Percentiles rank a stretch among this genome's conserved stretches.
phyloP scores from a whole-genome alignment of 1,284 basidiomycete species.

The Cryptococcus floricola region DNA sequence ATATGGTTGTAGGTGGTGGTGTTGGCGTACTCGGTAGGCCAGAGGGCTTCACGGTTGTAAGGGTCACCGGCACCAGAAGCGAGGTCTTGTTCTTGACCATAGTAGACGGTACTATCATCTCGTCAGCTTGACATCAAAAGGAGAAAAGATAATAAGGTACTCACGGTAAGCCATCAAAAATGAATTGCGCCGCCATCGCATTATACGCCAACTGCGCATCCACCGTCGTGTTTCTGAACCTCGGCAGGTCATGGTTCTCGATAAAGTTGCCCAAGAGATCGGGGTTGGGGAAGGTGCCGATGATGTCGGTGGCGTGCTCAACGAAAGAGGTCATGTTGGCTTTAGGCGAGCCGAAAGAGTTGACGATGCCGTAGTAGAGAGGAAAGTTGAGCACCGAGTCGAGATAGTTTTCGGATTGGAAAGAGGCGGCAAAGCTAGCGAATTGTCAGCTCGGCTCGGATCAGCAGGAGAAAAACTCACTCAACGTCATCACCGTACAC shows the following conservation, averaged over 20 bases:
- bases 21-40: conserved; percentile 57
- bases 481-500: conserved; percentile 61
- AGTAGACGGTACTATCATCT: conserved; percentile 50
- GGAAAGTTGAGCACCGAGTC: conserved; percentile 57
- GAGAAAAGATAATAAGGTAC: no score
- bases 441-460: neutral
- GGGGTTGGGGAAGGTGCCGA: conserved; percentile 53
- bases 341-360: conserved; percentile 58
- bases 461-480: no score
- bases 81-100: conserved; percentile 70
- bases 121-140: no score
- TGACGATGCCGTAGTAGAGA: conserved; percentile 61
- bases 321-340: conserved; percentile 62
- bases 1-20: conserved; percentile 61
- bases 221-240: conserved; percentile 61
- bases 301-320: conserved; percentile 57
- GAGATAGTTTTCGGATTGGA: conserved; percentile 41
- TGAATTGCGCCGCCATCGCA: conserved; percentile 63
- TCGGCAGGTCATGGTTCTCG: conserved; percentile 75
- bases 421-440: conserved; percentile 29
- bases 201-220: conserved; percentile 52
- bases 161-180: conserved; percentile 67
- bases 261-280: conserved; percentile 70
- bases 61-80: conserved; percentile 58
- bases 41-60: conserved; percentile 71